These are phyloP conservation scores for Boletus pseudo-olivaceus DNA, from an alignment of 768 basidiomycete genomes.

Conservation along the genomic window DNA sequence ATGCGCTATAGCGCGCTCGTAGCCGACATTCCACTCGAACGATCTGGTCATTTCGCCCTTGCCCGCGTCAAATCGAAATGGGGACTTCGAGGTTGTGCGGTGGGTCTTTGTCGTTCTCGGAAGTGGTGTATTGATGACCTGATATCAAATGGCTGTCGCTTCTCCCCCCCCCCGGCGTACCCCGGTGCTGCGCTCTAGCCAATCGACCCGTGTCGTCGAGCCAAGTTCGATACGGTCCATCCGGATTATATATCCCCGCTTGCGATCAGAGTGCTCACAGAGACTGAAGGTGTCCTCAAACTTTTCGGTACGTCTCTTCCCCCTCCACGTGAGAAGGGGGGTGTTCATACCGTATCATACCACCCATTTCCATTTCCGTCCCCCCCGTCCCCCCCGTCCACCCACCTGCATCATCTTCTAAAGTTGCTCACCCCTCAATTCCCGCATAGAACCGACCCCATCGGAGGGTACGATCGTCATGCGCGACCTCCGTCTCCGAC, in stretches of 20 bases:
- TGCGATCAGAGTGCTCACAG: conserved; percentile 26
- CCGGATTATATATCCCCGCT: conserved; percentile 27
- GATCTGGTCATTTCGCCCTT: conserved; percentile 18
- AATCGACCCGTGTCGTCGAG: conserved; percentile 22
- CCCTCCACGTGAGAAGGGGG: background rate
- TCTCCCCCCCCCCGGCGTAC: background rate
- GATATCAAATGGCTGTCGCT: background rate
- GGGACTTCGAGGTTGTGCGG: conserved; percentile 24
- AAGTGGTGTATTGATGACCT: background rate
- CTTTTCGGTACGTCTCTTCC: conserved; percentile 21
- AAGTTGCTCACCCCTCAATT: background rate
- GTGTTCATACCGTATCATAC: background rate
- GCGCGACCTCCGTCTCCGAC: conserved; percentile 22
- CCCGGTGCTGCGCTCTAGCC: background rate
- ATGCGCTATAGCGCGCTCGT: conserved; percentile 27
- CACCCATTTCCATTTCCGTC: background rate
- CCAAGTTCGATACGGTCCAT: conserved; percentile 17
- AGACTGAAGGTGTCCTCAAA: conserved; percentile 24
- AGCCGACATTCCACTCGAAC: conserved; percentile 26
- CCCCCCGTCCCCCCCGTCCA: no score
- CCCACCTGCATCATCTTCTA: no score
- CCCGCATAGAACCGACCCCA: conserved; percentile 25
- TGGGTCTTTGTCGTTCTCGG: background rate
- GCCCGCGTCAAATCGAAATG: conserved; percentile 18
- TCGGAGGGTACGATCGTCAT: conserved; percentile 19